Percentiles rank a stretch among this genome's conserved stretches.
Conservation (phyloP, 805 yeast species). For the Candida parachauliodes region DNA sequence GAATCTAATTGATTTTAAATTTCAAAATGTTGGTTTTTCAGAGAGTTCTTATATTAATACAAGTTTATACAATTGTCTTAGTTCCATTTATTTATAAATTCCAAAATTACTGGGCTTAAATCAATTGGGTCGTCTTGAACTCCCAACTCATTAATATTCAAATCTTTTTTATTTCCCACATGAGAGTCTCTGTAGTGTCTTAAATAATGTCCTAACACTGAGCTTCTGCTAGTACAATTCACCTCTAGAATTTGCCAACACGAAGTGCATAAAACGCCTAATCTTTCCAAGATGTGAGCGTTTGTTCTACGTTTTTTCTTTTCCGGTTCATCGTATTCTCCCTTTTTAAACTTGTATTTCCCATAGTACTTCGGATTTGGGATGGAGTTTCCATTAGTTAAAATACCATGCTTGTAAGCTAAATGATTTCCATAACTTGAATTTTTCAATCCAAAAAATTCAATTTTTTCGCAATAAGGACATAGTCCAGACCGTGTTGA, state of each 20-base stretch:
- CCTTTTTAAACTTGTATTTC: conserved; percentile 18
- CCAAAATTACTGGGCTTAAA: neutral
- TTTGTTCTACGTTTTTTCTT: conserved; percentile 11
- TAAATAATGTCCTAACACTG: conserved; percentile 11
- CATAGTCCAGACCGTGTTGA: conserved; percentile 22
- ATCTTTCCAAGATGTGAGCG: conserved; percentile 11
- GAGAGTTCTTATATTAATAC: too few relatives aligned
- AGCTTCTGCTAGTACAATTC: conserved; percentile 10
- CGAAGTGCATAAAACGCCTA: conserved; percentile 9
- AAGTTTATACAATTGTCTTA: too few relatives aligned
- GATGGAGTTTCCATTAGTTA: conserved; percentile 25
- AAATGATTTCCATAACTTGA: conserved; percentile 31
- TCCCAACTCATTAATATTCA: neutral
- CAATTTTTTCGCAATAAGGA: conserved; percentile 27
- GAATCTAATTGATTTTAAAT: too few relatives aligned
- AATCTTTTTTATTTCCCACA: conserved; percentile 10
- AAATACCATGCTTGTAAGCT: conserved; percentile 32
- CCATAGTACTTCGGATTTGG: conserved; percentile 32
- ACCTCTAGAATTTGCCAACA: conserved; percentile 13
- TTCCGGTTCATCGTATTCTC: conserved; percentile 14
- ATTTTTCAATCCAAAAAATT: conserved; percentile 30
- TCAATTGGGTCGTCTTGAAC: neutral
- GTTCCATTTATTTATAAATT: conserved; percentile 8
- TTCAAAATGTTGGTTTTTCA: too few relatives aligned
- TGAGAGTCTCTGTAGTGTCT: conserved; percentile 12